A percentile compares a stretch with the other conserved stretches of the same genome.
Conservation (phyloP, 2,329 filamentous ascomycete genomes). For the Arthrobotrys entomopaga region DNA sequence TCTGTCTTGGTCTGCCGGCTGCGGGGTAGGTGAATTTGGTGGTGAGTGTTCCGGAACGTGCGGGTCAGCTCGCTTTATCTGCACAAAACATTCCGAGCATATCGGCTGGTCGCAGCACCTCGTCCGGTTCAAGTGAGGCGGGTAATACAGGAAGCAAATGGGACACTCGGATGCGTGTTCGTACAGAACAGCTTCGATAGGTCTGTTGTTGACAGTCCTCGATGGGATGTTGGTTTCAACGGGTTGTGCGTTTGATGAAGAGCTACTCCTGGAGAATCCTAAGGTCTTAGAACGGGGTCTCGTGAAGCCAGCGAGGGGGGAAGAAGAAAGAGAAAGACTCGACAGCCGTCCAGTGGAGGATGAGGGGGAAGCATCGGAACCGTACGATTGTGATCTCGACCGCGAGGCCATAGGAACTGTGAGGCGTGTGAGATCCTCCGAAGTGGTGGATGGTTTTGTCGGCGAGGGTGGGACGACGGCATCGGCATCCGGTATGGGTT, state of each 20-base stretch:
- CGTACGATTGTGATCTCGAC: constrained; percentile 75
- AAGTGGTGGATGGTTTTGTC: constrained; percentile 65
- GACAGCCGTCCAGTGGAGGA: constrained; percentile 65
- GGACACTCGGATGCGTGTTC: constrained; percentile 91
- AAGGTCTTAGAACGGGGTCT: constrained; percentile 89
- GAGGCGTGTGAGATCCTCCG: constrained; percentile 73
- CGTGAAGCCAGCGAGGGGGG: constrained; percentile 64
- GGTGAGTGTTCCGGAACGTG: constrained; percentile 79
- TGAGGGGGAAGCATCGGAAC: constrained; percentile 75
- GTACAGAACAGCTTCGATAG: constrained; percentile 90
- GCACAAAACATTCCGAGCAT: constrained; percentile 98
- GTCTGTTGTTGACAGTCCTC: constrained; percentile 77
- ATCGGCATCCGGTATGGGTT: constrained; percentile 84
- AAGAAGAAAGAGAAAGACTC: constrained; percentile 65
- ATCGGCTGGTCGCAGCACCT: constrained; percentile 95
- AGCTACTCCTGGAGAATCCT: constrained; percentile 71
- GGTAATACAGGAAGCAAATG: constrained; percentile 96
- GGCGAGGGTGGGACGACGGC: constrained; percentile 73
- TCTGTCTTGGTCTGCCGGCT: constrained; percentile 62
- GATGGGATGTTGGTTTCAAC: constrained; percentile 58
- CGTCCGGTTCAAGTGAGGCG: constrained; percentile 91
- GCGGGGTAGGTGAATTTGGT: constrained; percentile 61
- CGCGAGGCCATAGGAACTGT: constrained; percentile 80
- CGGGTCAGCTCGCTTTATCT: constrained; percentile 94
- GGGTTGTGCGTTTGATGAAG: constrained; percentile 55